Evolutionary conservation across 805 yeast genomes (phyloP), one percentile per base, ranked within the genome.

Genomic region (Saccharomycopsis selenospora): DNA sequence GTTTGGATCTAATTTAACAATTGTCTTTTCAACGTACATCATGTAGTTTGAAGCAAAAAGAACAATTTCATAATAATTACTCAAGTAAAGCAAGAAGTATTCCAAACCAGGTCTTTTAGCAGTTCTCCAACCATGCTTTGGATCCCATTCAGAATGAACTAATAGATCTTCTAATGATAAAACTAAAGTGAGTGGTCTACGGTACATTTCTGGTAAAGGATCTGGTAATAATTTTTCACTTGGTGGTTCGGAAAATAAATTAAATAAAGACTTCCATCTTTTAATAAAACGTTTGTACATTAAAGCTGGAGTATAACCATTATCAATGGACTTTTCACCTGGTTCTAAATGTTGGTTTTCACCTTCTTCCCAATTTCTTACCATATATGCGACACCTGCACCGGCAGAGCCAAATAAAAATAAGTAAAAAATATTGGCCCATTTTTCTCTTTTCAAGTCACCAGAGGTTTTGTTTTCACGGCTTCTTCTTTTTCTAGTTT

Each of bases 21-120:
- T 87, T 38, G 88, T 78, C 58, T 76, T 82, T 61, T 90, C 96
- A 50, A 89, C 79, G 64, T 84, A 84, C 73, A 85, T 83, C 80
- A 81, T 82, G 59, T 85, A 83, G 63, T 86, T 86, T 52, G 89
- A 80, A 28, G 91, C 79, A 64, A 93, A 93, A 42, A 95, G 70
- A 46, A 93, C 98, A 63, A 93, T 82, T 70, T 93, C 99, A 67
- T 91, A 93, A 72, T 89, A 91, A 69, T 87, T 95, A 5, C 96
- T 85, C 58, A 93, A 72, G 67, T 93, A 93, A 25, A 95, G 96
- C 63, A 93, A 71, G 69, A 93, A 93, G 72, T 93, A 93, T 66
- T 95, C 99, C 53, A 88, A 81, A 54, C 99, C 99, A 28, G 99
- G 98, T 71, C 99, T 87, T 73, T 93, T 93, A 26, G 96, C 98